Evolutionary conservation across 1,284 basidiomycete genomes (phyloP), one percentile per base, ranked within the genome.

Genomic region (Sporisorium reilianum): DNA sequence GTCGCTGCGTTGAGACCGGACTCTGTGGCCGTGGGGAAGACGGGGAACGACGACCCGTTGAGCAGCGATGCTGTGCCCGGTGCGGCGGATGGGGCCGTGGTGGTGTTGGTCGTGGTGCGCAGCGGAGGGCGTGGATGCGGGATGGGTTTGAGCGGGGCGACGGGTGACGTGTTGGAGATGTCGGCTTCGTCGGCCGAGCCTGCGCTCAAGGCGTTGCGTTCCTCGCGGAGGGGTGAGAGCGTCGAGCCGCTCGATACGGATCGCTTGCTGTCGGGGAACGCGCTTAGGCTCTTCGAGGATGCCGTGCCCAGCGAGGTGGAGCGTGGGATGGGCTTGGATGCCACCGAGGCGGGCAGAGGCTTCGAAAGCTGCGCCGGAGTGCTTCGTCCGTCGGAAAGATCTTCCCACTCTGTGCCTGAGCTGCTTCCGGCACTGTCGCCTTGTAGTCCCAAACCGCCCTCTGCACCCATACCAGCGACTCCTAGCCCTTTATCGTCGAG

Each of bases 401-500:
- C 64, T n/a, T 77, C 67, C 66, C 64, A 74, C 16, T 74, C 69
- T 18, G 65, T 50, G 8, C 69, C 66, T 0, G 59, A 64, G 36
- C 70, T 64, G 48, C 54, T 61, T 5, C 51, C 64, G n/a, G 32
- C 59, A 30, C 59, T 46, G 6, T 61, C 66, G 5, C 52, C 38
- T 20, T 41, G n/a, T 10, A 20, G 20, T 20, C 38, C n/a, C 4
- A 8, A 9, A 5, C 36, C 18, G 18, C 14, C 36, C n/a, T 41
- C 38, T 1, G 38, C n/a, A 41, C 5, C n/a, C n/a, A 5, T 2
- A 20, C 18, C n/a, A 10, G n/a, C n/a, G 7, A 53, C 44, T 7
- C 52, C 55, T 2, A 61, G 58, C n/a, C 90, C 89, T 26, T 88
- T 88, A 78, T 94, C 93, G 75, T 93, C 92, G 49, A 95, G 86